Evolutionary conservation across 2,329 filamentous ascomycete species (phyloP).

Genomic region (Fusarium liriodendri): DNA sequence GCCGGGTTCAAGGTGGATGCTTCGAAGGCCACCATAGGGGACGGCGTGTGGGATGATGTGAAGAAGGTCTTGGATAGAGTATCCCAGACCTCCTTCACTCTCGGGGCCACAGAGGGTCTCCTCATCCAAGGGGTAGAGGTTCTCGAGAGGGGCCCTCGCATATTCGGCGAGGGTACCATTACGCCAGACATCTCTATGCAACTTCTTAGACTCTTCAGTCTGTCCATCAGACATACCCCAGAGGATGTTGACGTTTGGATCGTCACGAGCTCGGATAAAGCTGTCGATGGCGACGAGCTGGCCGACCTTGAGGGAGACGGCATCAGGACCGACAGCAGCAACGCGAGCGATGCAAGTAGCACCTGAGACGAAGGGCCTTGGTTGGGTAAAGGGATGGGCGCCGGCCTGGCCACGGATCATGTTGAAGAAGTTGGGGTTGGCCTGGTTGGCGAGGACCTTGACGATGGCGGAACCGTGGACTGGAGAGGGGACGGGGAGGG

Average conservation of each 20-base stretch:
- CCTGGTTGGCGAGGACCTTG: conserved; percentile 39
- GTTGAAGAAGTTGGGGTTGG: conserved; percentile 42
- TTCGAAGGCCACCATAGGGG: conserved; percentile 57
- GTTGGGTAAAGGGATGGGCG: conserved; percentile 29
- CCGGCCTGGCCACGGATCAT: conserved; percentile 24
- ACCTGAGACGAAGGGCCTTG: conserved; percentile 49
- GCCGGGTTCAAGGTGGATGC: conserved; percentile 56
- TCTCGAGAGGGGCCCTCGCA: conserved; percentile 49
- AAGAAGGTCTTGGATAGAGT: conserved; percentile 52
- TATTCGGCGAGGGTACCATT: conserved; percentile 48
- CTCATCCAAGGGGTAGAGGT: conserved; percentile 48
- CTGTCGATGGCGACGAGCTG: conserved; percentile 50
- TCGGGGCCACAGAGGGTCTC: conserved; percentile 34
- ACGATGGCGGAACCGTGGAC: conserved; percentile 33
- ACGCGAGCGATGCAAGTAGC: conserved; percentile 51
- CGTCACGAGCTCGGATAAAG: conserved; percentile 47
- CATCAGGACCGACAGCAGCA: conserved; percentile 48
- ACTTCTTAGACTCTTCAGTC: conserved; percentile 38
- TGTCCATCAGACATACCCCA: conserved; percentile 45
- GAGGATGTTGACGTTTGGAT: conserved; percentile 45
- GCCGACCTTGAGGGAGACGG: conserved; percentile 45
- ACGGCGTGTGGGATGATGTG: conserved; percentile 52
- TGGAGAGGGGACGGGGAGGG: conserved; percentile 32
- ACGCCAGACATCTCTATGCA: conserved; percentile 45
- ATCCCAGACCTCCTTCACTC: conserved; percentile 48